A percentile compares a stretch with the other conserved stretches of the same genome.
phyloP scores from a whole-genome alignment of 2,329 filamentous ascomycete species.

The Phyllosticta capitalensis region DNA sequence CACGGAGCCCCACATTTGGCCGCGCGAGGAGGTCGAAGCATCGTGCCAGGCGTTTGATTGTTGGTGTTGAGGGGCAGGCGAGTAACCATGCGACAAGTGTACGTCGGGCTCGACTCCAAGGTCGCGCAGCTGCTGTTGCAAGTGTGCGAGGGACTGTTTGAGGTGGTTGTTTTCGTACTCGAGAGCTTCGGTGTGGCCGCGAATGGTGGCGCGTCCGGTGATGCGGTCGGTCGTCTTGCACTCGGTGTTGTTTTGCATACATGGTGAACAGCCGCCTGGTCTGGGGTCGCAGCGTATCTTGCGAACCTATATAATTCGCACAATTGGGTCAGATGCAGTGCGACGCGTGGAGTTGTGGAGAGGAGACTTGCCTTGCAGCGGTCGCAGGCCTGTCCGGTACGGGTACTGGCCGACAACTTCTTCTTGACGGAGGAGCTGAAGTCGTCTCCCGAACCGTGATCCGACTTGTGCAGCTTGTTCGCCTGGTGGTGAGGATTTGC shows the following conservation, averaged over 20 bases:
- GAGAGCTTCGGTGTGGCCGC: slow-evolving; percentile 68
- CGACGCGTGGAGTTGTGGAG: neutral
- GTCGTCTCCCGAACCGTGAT: slow-evolving; percentile 21
- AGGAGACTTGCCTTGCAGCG: slow-evolving; percentile 61
- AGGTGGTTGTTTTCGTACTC: slow-evolving; percentile 64
- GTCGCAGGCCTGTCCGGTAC: slow-evolving; percentile 80
- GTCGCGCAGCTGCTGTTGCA: slow-evolving; percentile 56
- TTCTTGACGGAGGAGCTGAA: slow-evolving; percentile 37
- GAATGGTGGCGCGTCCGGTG: slow-evolving; percentile 66
- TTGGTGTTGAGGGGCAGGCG: slow-evolving; percentile 12
- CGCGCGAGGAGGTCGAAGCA: neutral
- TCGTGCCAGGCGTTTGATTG: slow-evolving; percentile 14
- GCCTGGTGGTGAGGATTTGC: neutral
- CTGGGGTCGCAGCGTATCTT: slow-evolving; percentile 83
- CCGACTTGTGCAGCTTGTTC: slow-evolving; percentile 26
- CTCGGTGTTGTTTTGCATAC: slow-evolving; percentile 62
- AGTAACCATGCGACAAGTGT: slow-evolving; percentile 24
- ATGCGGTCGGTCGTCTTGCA: slow-evolving; percentile 83
- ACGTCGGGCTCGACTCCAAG: slow-evolving; percentile 51
- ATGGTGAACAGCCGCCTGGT: slow-evolving; percentile 73
- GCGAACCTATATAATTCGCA: slow-evolving; percentile 47
- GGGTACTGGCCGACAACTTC: slow-evolving; percentile 44
- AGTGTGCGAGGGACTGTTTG: slow-evolving; percentile 54
- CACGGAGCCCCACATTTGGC: slow-evolving; percentile 18
- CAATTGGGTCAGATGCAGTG: neutral